Conservation (phyloP, 257 asterid species). For the Jacaranda copaia region DNA sequence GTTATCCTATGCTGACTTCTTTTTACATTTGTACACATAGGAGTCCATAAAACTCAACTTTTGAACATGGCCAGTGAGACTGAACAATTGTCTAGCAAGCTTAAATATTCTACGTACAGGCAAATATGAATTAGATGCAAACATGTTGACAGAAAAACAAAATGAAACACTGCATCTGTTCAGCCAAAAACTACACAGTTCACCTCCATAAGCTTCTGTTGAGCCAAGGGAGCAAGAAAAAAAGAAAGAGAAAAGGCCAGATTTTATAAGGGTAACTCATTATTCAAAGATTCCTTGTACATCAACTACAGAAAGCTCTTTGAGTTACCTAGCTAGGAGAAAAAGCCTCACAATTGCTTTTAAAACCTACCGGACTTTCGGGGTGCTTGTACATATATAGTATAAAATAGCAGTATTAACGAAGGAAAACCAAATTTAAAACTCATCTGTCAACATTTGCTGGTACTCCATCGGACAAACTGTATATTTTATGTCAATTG, state of each 20-base stretch:
- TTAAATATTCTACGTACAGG: too few species aligned
- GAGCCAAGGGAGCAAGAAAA: not conserved
- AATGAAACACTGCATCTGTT: too few species aligned
- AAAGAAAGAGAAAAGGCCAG: not conserved
- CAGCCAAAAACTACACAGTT: too few species aligned
- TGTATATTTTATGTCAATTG: constrained; percentile 32
- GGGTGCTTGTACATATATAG: constrained; percentile 31
- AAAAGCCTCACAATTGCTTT: constrained; percentile 38
- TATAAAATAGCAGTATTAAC: constrained; percentile 34
- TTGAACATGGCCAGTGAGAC: too few species aligned
- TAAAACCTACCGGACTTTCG: constrained; percentile 27
- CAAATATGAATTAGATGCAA: too few species aligned
- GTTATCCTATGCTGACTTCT: too few species aligned
- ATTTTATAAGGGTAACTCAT: constrained; percentile 37
- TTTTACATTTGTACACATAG: too few species aligned
- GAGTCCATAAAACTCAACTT: too few species aligned
- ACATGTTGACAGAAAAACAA: too few species aligned
- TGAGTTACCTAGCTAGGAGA: constrained; percentile 23
- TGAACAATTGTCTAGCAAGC: too few species aligned
- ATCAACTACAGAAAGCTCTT: constrained; percentile 17
- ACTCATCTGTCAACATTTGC: constrained; percentile 43
- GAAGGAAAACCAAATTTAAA: constrained; percentile 26
- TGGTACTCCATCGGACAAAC: constrained; percentile 31
- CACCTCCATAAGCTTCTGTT: too few species aligned
- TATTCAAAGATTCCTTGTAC: constrained; percentile 43